Evolutionary conservation across 2,329 filamentous ascomycete species (phyloP).

Genomic region (Aspergillus ustus): DNA sequence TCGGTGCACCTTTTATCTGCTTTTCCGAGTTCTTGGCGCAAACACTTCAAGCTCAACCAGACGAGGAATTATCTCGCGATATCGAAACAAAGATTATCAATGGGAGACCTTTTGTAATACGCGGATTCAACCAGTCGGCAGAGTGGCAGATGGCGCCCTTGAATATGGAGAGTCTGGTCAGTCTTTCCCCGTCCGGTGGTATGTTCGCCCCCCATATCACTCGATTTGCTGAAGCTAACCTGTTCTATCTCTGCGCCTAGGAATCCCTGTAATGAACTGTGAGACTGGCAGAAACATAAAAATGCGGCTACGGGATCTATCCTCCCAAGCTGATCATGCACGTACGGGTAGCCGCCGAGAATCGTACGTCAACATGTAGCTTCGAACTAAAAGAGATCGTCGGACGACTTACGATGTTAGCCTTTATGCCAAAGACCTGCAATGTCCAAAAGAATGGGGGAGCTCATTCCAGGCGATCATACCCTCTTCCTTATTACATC

Average conservation of each 20-base stretch:
- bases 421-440: constrained; percentile 41
- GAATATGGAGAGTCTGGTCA: constrained; percentile 37
- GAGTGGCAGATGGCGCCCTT: constrained; percentile 32
- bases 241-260: constrained; percentile 19
- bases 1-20: constrained; percentile 22
- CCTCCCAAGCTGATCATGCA: constrained; percentile 17
- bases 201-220: constrained; percentile 2
- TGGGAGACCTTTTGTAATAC: constrained; percentile 41
- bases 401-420: constrained; percentile 29
- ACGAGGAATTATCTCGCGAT: constrained; percentile 28
- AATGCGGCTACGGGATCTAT: constrained; percentile 39
- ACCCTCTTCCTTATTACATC: constrained; percentile 37
- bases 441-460: constrained; percentile 39
- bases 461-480: constrained; percentile 35
- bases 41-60: constrained; percentile 10
- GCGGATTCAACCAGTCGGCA: constrained; percentile 37
- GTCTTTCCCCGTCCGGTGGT: constrained; percentile 40
- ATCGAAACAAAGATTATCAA: constrained; percentile 34
- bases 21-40: constrained; percentile 28
- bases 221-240: neutral
- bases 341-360: constrained; percentile 17
- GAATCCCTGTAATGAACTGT: constrained; percentile 41
- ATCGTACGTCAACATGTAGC: constrained; percentile 31
- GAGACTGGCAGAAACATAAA: constrained; percentile 39
- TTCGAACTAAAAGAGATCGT: constrained; percentile 11